Percentiles rank a stretch among this genome's conserved stretches.
These are phyloP conservation scores for Cladosporium sp. DNA, from an alignment of 2,329 filamentous ascomycete species.

Conservation along the genomic window DNA sequence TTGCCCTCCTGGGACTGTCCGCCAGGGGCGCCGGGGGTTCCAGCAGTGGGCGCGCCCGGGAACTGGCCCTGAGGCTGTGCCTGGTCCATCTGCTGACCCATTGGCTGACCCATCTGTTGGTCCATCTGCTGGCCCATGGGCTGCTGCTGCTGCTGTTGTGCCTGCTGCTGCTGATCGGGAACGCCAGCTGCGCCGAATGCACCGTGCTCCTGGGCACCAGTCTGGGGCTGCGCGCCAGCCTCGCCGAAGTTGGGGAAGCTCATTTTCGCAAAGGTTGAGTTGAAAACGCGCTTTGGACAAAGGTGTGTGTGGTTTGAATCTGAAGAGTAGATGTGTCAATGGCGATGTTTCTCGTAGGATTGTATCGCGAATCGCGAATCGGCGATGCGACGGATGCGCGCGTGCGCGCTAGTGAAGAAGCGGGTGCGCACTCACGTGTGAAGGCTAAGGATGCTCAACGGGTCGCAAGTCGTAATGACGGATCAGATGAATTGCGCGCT, in stretches of 20 bases:
- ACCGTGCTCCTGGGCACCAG: conserved; percentile 30
- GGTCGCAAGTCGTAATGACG: conserved; percentile 4
- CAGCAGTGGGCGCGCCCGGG: conserved; percentile 43
- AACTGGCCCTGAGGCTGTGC: conserved; percentile 38
- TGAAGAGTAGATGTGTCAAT: not conserved
- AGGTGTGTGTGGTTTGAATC: not conserved
- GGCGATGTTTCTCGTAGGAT: not conserved
- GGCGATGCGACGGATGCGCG: conserved; percentile 3
- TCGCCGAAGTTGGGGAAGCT: conserved; percentile 62
- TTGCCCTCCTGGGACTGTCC: conserved; percentile 42
- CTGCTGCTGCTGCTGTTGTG: conserved; percentile 29
- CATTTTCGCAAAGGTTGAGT: conserved; percentile 41
- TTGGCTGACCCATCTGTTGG: conserved; percentile 49
- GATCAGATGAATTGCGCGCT: conserved; percentile 7
- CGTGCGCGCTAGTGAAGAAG: not conserved
- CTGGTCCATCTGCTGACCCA: conserved; percentile 56
- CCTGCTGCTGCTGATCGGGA: conserved; percentile 9
- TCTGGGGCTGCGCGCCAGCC: conserved; percentile 56
- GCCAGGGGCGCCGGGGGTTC: conserved; percentile 34
- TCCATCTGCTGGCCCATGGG: conserved; percentile 51
- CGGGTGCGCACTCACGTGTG: conserved; percentile 18
- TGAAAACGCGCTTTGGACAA: not conserved
- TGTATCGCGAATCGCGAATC: not conserved
- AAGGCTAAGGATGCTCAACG: conserved; percentile 12
- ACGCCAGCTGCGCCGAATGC: conserved; percentile 13